phyloP scores from a whole-genome alignment of 176 grass and related monocot genomes.

The Alloteropsis semialata region DNA sequence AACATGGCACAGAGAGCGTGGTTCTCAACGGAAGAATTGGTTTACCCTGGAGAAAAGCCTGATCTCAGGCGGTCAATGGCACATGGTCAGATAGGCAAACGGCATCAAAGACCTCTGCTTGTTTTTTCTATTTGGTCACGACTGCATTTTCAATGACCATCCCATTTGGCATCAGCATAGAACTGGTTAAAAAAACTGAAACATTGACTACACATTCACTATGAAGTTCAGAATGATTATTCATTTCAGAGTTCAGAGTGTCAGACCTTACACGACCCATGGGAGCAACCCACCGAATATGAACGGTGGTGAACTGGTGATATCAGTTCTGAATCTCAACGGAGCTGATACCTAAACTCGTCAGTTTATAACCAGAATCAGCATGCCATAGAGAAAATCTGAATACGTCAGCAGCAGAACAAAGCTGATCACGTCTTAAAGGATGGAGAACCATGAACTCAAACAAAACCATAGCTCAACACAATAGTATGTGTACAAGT shows the following conservation, averaged over 20 bases:
- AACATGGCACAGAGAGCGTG: not conserved
- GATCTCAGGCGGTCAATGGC: not conserved
- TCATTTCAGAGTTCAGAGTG: too few relatives aligned
- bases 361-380: too few relatives aligned
- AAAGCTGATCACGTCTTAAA: too few relatives aligned
- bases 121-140: too few relatives aligned
- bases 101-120: too few relatives aligned
- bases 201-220: not conserved
- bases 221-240: not conserved
- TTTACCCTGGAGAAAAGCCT: not conserved
- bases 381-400: too few relatives aligned
- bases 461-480: constrained; percentile 25
- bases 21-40: not conserved
- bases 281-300: not conserved
- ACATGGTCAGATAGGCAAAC: not conserved
- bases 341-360: too few relatives aligned
- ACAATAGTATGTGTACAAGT: constrained; percentile 11
- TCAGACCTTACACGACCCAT: too few relatives aligned
- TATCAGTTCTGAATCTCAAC: too few relatives aligned
- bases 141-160: too few relatives aligned
- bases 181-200: not conserved
- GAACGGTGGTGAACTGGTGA: not conserved
- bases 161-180: not conserved
- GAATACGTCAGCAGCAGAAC: too few relatives aligned
- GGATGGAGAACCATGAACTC: not conserved